These are phyloP conservation scores for Rhynchospora breviuscula DNA, from an alignment of 176 grass and related monocot species.

Conservation along the genomic window DNA sequence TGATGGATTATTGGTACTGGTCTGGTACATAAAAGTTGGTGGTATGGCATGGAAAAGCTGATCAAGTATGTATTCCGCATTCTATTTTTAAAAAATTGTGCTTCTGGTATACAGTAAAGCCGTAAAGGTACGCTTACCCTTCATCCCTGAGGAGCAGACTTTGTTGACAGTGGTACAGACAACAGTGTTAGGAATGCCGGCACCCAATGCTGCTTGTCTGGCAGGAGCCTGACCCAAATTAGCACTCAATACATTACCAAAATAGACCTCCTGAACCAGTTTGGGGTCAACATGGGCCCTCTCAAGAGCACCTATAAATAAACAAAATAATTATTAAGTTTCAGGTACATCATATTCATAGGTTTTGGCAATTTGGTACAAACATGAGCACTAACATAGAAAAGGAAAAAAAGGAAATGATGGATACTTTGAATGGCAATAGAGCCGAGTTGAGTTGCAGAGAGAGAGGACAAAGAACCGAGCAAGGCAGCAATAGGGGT, in stretches of 20 bases:
- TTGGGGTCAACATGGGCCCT: slow-evolving; percentile 55
- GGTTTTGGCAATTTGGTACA: not conserved
- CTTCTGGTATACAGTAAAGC: not conserved
- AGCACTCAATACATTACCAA: slow-evolving; percentile 89
- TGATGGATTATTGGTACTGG: not conserved
- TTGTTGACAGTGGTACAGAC: slow-evolving; percentile 89
- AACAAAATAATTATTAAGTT: no score
- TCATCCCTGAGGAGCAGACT: slow-evolving; percentile 94
- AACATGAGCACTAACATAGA: not conserved
- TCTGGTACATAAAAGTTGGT: not conserved
- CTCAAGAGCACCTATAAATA: slow-evolving; percentile 50
- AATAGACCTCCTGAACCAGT: slow-evolving; percentile 93
- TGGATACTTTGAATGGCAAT: slow-evolving; percentile 61
- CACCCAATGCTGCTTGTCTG: slow-evolving; percentile 70
- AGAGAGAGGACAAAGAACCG: slow-evolving; percentile 69
- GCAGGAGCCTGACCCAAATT: slow-evolving; percentile 95
- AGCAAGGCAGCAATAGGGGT: slow-evolving; percentile 83
- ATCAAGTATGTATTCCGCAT: not conserved
- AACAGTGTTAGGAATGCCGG: slow-evolving; percentile 74
- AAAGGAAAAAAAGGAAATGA: not conserved
- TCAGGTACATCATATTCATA: no score
- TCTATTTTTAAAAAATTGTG: not conserved
- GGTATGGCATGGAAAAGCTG: not conserved
- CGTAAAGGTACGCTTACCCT: slow-evolving; percentile 37
- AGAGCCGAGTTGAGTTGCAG: slow-evolving; percentile 81